Percentiles rank a stretch among this genome's conserved stretches.
phyloP scores from a whole-genome alignment of 257 asterid species.

The Solanum chiquidenum region DNA sequence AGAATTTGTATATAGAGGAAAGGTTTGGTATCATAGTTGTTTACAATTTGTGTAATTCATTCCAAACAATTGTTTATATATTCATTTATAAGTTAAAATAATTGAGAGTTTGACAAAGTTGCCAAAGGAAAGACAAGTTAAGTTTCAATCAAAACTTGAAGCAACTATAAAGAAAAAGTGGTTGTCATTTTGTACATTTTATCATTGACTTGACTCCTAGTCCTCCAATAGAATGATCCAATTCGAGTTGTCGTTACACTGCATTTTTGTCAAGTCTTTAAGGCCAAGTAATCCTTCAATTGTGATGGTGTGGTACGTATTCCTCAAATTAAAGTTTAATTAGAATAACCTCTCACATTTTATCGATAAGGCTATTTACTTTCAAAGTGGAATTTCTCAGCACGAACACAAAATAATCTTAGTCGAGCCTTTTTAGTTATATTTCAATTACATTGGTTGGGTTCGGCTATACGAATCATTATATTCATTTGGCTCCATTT shows the following conservation, averaged over 20 bases:
- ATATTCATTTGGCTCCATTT: background rate
- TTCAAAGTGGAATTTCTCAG: background rate
- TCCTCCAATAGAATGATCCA: background rate
- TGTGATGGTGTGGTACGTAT: background rate
- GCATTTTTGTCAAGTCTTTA: background rate
- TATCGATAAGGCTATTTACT: background rate
- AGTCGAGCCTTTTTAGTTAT: background rate
- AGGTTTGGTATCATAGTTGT: conserved; percentile 4
- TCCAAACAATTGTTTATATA: background rate
- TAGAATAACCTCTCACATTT: background rate
- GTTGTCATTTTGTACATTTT: background rate
- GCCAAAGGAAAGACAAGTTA: background rate
- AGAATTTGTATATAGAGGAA: background rate
- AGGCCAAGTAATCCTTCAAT: background rate
- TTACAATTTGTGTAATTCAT: background rate
- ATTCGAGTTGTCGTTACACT: background rate
- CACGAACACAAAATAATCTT: background rate
- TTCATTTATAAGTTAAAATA: background rate
- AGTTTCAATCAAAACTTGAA: background rate
- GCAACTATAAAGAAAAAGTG: background rate
- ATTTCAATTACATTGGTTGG: background rate
- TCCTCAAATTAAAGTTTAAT: background rate
- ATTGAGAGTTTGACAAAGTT: background rate
- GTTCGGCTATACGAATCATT: background rate
- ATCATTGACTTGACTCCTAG: background rate